Base-by-base conservation (phyloP, 192 early-diverging fungal species). In the Coemansia sp. region DNA sequence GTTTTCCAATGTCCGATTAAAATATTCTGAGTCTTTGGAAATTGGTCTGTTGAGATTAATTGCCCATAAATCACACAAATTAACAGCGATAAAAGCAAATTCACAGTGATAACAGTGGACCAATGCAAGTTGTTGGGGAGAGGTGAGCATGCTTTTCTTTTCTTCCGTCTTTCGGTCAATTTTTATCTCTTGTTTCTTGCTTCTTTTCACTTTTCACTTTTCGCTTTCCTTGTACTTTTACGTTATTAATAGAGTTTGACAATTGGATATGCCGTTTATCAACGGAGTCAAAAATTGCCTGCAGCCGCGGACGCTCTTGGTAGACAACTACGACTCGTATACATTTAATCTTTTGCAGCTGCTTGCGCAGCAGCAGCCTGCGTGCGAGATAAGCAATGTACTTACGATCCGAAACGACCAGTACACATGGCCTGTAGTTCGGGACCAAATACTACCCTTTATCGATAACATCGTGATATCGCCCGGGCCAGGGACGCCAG, bases 241-340 rank as follows among this genome's bases (percentile, higher is more conserved):
- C 10, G 24, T 8, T 53, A 26, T 53, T 57, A 51, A 48, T 48
- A 49, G 21, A 18, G 8, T 48, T 23, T 4, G n/a, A 20, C 1
- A 63, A 18, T 14, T 8, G 24, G n/a, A 26, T 24, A 66, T 64
- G 51, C 43, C 35, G 2, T 26, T 21, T 49, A 60, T 48, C 56
- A 56, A 30, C 66, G 23, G 26, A 43, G 43, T 41, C 21, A 24
- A 8, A 1, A 10, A 11, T 15, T 24, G 51, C 51, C 36, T 5
- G 49, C 65, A 41, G 46, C 81, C 72, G 2, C 76, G 83, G n/a
- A 72, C 70, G 1, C 75, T 98, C 23, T 90, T 98, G 55, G 88
- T 98, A 56, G 96, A 98, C 78, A 97, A 98, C 85, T 97, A 97
- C 71, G 96, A 98, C 77, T 96, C 94, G 15, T 98, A 98, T 73